A percentile compares a stretch with the other conserved stretches of the same genome.
Evolutionary conservation across 495 filamentous ascomycete species (phyloP).

Genomic region (Hypoxylon fuscum): DNA sequence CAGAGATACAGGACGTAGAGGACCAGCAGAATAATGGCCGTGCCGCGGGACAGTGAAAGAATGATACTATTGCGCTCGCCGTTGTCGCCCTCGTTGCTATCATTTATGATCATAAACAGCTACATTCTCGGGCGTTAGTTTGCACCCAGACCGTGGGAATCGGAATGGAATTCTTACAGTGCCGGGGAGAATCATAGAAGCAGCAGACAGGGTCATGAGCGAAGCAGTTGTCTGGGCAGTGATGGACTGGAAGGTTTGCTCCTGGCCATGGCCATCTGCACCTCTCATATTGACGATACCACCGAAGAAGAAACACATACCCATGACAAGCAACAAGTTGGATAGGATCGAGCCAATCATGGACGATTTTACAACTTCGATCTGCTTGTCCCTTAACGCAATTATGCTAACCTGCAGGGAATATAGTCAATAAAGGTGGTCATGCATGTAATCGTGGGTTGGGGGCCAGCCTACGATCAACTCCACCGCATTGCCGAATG

Average conservation of each 20-base stretch:
- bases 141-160: not conserved
- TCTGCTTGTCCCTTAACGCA: slow-evolving; percentile 83
- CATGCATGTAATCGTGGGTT: slow-evolving; percentile 24
- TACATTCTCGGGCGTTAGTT: slow-evolving; percentile 18
- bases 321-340: slow-evolving; percentile 92
- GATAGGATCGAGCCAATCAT: slow-evolving; percentile 98
- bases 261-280: slow-evolving; percentile 52
- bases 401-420: slow-evolving; percentile 85
- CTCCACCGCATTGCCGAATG: slow-evolving; percentile 98
- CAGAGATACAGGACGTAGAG: slow-evolving; percentile 90
- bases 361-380: slow-evolving; percentile 94
- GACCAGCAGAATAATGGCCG: slow-evolving; percentile 84
- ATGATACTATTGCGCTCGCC: slow-evolving; percentile 68
- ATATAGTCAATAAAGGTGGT: slow-evolving; percentile 24
- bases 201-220: slow-evolving; percentile 89
- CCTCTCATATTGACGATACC: slow-evolving; percentile 69
- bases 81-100: slow-evolving; percentile 32
- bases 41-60: slow-evolving; percentile 86
- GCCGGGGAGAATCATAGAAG: slow-evolving; percentile 93
- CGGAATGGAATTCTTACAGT: slow-evolving; percentile 62
- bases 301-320: slow-evolving; percentile 95
- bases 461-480: slow-evolving; percentile 75
- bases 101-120: slow-evolving; percentile 58
- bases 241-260: slow-evolving; percentile 84
- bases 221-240: slow-evolving; percentile 97